Base-by-base conservation (phyloP, 352 stramenopile species). In the Phytophthora fragariae region DNA sequence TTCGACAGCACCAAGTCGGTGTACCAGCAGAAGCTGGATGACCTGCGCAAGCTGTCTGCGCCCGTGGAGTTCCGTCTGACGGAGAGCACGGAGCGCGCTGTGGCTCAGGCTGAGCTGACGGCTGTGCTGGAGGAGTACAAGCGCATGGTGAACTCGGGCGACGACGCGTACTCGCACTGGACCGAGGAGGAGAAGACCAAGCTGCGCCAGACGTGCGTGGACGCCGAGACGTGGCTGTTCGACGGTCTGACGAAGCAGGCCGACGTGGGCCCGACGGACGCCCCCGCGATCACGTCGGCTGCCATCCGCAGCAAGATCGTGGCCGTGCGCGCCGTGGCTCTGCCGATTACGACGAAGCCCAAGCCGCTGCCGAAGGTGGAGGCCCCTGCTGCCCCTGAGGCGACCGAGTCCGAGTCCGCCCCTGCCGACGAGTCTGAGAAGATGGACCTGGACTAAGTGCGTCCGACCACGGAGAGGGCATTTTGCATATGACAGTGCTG, bases 1-100 rank as follows among this genome's bases (percentile, higher is more conserved):
- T 99, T 99, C 66, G 98, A 99, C 83, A 98, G 94, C 65, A 98
- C 88, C 62, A 99, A 99, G 82, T 98, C 93, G 58, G 92, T 98
- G 31, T 99, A 99, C 84, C 86, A 97, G 58, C 80, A 78, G 31
- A 99, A 99, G 85, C 84, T 99, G 19, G 88, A 92, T 60, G 95
- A 98, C 44, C 85, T 99, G 57, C 95, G 97, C 71, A 90, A 91
- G 72, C 61, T 98, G 39, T 97, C 97, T 59, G 88, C 92, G 57
- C 97, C 97, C 3, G 96, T 99, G 52, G 94, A 99, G 70, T 91
- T 92, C 60, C 94, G 98, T 74, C 78, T 97, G 66, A 82, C 81
- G 31, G 98, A 99, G 84, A 89, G 85, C 63, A 91, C 89, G 58
- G 84, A 97, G 77, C 93, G 97, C 70, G 92, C 90, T 9, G 82